A percentile compares a stretch with the other conserved stretches of the same genome.
Evolutionary conservation across 805 yeast genomes (phyloP).

Genomic region (Zygoascus tannicola): DNA sequence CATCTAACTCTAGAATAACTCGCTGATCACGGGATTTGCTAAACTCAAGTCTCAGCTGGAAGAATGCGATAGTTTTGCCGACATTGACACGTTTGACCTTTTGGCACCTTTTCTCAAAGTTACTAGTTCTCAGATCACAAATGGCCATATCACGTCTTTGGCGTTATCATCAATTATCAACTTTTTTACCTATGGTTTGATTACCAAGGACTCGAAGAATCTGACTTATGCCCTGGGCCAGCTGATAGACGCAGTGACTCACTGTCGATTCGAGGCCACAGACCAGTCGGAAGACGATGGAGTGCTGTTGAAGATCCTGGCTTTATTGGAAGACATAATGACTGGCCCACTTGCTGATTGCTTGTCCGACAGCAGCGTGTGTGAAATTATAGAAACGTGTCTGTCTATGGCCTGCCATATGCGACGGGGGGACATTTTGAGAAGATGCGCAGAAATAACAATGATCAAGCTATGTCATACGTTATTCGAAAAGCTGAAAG

Average conservation of each 20-base stretch:
- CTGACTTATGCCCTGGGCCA: conserved; percentile 52
- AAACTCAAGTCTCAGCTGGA: conserved; percentile 66
- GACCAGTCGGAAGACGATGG: conserved; percentile 91
- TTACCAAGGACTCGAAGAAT: conserved; percentile 47
- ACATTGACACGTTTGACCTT: conserved; percentile 61
- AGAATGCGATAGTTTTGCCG: conserved; percentile 41
- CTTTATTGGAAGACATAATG: conserved; percentile 59
- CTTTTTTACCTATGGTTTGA: conserved; percentile 59
- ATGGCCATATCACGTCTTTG: conserved; percentile 76
- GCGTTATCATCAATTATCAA: conserved; percentile 71
- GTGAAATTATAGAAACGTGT: conserved; percentile 86
- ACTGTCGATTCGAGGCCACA: conserved; percentile 91
- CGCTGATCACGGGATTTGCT: conserved; percentile 68
- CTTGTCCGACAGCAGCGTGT: conserved; percentile 73
- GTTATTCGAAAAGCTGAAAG: conserved; percentile 52
- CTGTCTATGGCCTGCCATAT: conserved; percentile 87
- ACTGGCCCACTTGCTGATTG: conserved; percentile 53
- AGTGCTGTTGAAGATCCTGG: conserved; percentile 71
- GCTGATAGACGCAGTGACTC: conserved; percentile 69
- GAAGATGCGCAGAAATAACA: conserved; percentile 83
- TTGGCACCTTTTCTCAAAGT: conserved; percentile 81
- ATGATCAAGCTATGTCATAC: conserved; percentile 59
- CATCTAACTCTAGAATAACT: conserved; percentile 36
- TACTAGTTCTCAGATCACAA: conserved; percentile 72
- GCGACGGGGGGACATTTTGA: conserved; percentile 77